Percentiles rank a stretch among this genome's conserved stretches.
Conservation (phyloP, 306 rosid species). For the Heteromeles arbutifolia region DNA sequence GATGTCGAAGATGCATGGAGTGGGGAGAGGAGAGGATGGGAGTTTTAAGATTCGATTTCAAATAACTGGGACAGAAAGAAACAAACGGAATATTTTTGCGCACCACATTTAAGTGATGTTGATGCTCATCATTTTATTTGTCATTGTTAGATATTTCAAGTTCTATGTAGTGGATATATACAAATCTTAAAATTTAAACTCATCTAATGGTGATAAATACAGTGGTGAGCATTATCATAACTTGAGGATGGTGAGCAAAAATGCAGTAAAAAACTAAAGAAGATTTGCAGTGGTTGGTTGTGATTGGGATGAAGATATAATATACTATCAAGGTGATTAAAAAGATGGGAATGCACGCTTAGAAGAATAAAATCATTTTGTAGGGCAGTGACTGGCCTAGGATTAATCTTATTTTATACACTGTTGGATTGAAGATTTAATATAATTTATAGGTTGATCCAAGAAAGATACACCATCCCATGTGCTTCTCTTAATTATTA, state of each 20-base stretch:
- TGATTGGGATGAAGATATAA: constrained; percentile 23
- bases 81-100: neutral
- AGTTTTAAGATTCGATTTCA: neutral
- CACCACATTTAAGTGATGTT: too few relatives aligned
- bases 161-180: too few relatives aligned
- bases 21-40: neutral
- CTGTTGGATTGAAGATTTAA: constrained; percentile 15
- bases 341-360: constrained; percentile 41
- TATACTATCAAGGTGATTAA: constrained; percentile 25
- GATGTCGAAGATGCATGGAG: constrained; percentile 17
- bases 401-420: constrained; percentile 22
- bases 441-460: constrained; percentile 17
- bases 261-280: neutral
- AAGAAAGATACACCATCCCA: constrained; percentile 51
- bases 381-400: constrained; percentile 40
- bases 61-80: neutral
- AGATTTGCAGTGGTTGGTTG: constrained; percentile 14
- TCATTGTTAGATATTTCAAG: too few relatives aligned
- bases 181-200: too few relatives aligned
- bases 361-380: constrained; percentile 42
- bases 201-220: too few relatives aligned
- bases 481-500: constrained; percentile 47
- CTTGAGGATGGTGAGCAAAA: too few relatives aligned
- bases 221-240: too few relatives aligned
- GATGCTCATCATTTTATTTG: too few relatives aligned